These are phyloP conservation scores for Emergomyces orientalis DNA, from an alignment of 2,329 filamentous ascomycete genomes.

Conservation along the genomic window DNA sequence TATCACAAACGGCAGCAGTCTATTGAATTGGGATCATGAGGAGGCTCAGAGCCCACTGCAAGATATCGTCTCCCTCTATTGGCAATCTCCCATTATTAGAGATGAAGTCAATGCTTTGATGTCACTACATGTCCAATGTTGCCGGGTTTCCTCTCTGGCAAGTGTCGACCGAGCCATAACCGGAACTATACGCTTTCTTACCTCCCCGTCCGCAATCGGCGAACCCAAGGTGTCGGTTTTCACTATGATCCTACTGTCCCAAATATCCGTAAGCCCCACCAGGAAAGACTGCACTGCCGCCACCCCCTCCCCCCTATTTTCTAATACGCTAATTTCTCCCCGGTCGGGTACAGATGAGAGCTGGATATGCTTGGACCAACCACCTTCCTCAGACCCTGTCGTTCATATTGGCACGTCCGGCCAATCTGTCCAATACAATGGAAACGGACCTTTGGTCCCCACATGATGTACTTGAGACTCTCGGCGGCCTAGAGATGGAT, in stretches of 20 bases:
- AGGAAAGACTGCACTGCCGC: too few relatives aligned
- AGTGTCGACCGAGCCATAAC: background rate
- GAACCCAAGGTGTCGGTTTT: background rate
- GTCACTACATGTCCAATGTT: background rate
- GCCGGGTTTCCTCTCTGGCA: background rate
- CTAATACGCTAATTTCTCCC: background rate
- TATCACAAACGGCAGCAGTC: background rate
- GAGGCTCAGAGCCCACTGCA: background rate
- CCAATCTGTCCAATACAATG: background rate
- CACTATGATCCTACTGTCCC: background rate
- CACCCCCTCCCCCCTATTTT: background rate
- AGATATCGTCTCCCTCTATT: background rate
- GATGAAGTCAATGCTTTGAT: slow-evolving; percentile 1
- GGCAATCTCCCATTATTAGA: background rate
- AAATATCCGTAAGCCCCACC: background rate
- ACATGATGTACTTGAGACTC: background rate
- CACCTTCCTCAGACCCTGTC: background rate
- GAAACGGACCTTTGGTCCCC: background rate
- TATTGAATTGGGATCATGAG: background rate
- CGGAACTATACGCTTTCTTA: background rate
- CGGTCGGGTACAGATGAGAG: background rate
- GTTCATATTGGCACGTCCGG: background rate
- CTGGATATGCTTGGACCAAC: background rate
- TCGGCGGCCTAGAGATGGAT: background rate
- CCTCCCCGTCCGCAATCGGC: background rate